phyloP scores from a whole-genome alignment of 306 rosid species.

The Quillaja saponaria region DNA sequence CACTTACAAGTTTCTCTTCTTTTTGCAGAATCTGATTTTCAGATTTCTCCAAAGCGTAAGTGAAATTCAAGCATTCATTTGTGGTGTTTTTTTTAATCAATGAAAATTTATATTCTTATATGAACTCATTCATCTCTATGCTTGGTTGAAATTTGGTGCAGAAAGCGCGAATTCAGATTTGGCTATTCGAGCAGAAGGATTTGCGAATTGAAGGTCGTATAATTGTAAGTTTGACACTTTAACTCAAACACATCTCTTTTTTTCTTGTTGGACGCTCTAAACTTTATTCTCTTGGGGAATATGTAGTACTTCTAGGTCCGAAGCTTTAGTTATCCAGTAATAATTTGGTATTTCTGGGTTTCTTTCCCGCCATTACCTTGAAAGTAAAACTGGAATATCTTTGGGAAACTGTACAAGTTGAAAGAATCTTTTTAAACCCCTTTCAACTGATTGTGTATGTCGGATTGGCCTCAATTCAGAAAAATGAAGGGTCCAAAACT shows the following conservation, averaged over 20 bases:
- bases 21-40: constrained; percentile 29
- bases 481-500: too few species aligned
- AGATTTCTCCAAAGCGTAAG: constrained; percentile 34
- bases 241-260: too few species aligned
- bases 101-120: neutral
- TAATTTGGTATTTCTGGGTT: neutral
- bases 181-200: constrained; percentile 34
- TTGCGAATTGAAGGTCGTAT: constrained; percentile 33
- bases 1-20: neutral
- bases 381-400: neutral
- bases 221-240: constrained; percentile 4
- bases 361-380: neutral
- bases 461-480: too few species aligned
- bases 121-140: too few species aligned
- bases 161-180: constrained; percentile 29
- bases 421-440: neutral
- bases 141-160: neutral
- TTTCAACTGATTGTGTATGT: neutral
- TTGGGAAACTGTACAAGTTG: neutral
- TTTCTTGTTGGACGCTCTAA: too few species aligned
- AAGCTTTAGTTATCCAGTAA: neutral
- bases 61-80: neutral
- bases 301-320: neutral
- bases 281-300: neutral
- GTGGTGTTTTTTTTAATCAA: neutral